phyloP scores from a whole-genome alignment of 495 filamentous ascomycete species.

The Amniculicola lignicola region DNA sequence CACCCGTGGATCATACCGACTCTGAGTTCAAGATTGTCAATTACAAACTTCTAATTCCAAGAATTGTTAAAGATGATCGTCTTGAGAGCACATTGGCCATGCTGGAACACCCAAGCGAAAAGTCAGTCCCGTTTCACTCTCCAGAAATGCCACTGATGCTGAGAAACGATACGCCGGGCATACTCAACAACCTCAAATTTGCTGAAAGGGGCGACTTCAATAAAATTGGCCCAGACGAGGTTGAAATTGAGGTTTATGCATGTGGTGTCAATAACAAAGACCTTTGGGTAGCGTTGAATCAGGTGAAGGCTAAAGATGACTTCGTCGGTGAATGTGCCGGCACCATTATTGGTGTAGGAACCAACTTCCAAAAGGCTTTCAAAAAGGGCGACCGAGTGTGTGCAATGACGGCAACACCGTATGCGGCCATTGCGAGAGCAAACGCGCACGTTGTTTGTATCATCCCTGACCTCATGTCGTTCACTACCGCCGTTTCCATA shows the following conservation, averaged over 20 bases:
- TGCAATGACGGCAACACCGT: not conserved
- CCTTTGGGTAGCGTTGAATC: not conserved
- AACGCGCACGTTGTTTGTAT: not conserved
- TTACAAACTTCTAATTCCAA: not conserved
- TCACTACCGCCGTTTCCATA: not conserved
- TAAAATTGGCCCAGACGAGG: not conserved
- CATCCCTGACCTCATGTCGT: not conserved
- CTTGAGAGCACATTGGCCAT: not conserved
- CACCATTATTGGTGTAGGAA: slow-evolving; percentile 40
- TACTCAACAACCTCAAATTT: not conserved
- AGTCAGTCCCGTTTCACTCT: not conserved
- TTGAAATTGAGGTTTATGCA: slow-evolving; percentile 29
- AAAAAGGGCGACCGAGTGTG: slow-evolving; percentile 35
- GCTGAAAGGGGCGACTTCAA: not conserved
- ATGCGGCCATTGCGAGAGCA: not conserved
- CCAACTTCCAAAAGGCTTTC: slow-evolving; percentile 12
- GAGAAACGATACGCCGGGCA: not conserved
- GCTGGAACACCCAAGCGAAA: not conserved
- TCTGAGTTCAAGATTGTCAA: not conserved
- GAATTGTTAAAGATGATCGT: not conserved
- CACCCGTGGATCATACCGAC: not conserved
- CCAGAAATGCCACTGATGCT: too few relatives aligned
- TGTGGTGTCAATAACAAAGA: slow-evolving; percentile 4
- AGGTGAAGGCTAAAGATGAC: not conserved
- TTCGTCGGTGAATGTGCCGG: slow-evolving; percentile 40